Percentiles rank a stretch among this genome's conserved stretches.
These are phyloP conservation scores for Wickerhamomyces bovis DNA, from an alignment of 805 yeast genomes.

Conservation along the genomic window DNA sequence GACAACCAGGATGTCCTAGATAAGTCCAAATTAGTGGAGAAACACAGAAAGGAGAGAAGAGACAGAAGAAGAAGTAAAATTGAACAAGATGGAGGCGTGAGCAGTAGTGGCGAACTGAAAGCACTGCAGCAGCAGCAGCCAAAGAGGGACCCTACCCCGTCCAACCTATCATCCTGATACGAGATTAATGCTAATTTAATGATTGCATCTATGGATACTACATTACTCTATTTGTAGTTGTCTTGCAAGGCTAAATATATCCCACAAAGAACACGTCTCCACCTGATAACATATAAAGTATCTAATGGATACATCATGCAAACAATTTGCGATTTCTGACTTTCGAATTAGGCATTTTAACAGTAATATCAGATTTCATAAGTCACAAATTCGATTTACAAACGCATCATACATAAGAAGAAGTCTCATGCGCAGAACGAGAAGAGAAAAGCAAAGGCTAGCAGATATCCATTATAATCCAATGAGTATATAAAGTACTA, in stretches of 20 bases:
- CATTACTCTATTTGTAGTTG: not conserved
- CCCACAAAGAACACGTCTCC: no score
- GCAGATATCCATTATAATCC: no score
- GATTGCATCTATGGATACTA: not conserved
- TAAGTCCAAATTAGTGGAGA: conserved; percentile 28
- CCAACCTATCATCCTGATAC: not conserved
- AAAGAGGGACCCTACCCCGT: conserved; percentile 8
- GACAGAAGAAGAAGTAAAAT: conserved; percentile 30
- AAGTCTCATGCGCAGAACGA: no score
- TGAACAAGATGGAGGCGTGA: conserved; percentile 44
- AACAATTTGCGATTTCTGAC: no score
- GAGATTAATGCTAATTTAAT: not conserved
- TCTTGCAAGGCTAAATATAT: no score
- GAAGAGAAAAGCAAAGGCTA: not conserved
- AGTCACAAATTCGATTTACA: no score
- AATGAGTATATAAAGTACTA: not conserved
- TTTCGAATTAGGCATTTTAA: no score
- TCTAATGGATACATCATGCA: no score
- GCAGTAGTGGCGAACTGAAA: conserved; percentile 98
- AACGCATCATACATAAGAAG: no score
- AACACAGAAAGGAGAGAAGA: conserved; percentile 35
- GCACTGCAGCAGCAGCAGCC: conserved; percentile 94
- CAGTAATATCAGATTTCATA: no score
- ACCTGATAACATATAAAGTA: no score
- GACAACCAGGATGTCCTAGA: conserved; percentile 12